Evolutionary conservation across 176 grass and related monocot genomes (phyloP).

Genomic region (Metroxylon sagu): DNA sequence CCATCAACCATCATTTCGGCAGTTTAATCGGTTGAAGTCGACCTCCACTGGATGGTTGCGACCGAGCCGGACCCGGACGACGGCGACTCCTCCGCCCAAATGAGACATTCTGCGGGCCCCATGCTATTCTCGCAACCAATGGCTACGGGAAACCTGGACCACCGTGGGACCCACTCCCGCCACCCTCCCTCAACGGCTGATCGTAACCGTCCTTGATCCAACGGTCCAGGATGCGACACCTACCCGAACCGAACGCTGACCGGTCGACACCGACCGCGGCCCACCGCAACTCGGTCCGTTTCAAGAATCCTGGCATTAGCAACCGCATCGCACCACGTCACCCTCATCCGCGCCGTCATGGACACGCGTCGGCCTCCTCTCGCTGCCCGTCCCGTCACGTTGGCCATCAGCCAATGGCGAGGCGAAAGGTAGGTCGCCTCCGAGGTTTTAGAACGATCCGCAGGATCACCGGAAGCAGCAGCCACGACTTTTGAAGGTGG

Average conservation of each 20-base stretch:
- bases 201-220: too few relatives aligned
- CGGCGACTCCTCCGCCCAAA: background rate
- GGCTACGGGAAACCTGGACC: too few relatives aligned
- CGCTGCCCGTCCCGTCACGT: background rate
- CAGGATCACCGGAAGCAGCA: background rate
- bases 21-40: background rate
- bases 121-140: too few relatives aligned
- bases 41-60: background rate
- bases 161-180: too few relatives aligned
- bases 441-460: background rate
- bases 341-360: too few relatives aligned
- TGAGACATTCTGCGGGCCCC: background rate
- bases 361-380: background rate
- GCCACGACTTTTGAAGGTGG: background rate
- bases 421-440: background rate
- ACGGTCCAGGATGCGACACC: too few relatives aligned
- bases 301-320: too few relatives aligned
- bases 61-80: background rate
- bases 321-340: too few relatives aligned
- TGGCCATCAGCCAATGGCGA: background rate
- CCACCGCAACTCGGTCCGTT: too few relatives aligned
- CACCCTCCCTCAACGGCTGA: too few relatives aligned
- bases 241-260: too few relatives aligned
- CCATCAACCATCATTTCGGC: background rate
- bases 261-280: too few relatives aligned